These are phyloP conservation scores for Calonectria leucothoes DNA, from an alignment of 2,329 filamentous ascomycete species.

Conservation along the genomic window DNA sequence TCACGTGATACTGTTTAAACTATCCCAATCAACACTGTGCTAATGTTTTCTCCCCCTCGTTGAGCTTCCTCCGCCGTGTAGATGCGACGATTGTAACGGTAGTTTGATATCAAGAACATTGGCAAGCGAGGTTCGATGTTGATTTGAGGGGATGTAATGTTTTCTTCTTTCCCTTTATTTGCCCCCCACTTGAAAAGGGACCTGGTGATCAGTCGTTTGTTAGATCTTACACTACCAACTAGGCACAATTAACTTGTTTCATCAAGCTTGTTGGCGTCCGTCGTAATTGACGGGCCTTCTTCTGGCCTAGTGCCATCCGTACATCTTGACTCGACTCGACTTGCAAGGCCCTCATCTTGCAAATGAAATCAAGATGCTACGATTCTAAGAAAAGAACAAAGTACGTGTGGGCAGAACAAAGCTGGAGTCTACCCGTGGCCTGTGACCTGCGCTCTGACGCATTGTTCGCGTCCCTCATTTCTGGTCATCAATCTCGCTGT, in stretches of 20 bases:
- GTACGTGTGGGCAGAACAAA: not conserved
- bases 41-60: not conserved
- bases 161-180: not conserved
- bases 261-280: not conserved
- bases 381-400: slow-evolving; percentile 11
- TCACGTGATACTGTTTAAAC: slow-evolving; percentile 11
- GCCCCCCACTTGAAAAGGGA: not conserved
- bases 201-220: not conserved
- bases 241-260: not conserved
- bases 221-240: not conserved
- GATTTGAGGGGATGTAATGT: not conserved
- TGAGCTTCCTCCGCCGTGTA: not conserved
- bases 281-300: not conserved
- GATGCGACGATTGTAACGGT: not conserved
- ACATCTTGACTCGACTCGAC: not conserved
- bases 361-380: slow-evolving; percentile 9
- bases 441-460: slow-evolving; percentile 20
- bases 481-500: slow-evolving; percentile 29
- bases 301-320: not conserved
- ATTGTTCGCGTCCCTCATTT: slow-evolving; percentile 28
- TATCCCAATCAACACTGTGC: not conserved
- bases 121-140: not conserved
- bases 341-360: not conserved
- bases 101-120: not conserved
- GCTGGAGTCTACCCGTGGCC: slow-evolving; percentile 5